Evolutionary conservation across 305 asterid species (phyloP).

Genomic region (Striga hermonthica): DNA sequence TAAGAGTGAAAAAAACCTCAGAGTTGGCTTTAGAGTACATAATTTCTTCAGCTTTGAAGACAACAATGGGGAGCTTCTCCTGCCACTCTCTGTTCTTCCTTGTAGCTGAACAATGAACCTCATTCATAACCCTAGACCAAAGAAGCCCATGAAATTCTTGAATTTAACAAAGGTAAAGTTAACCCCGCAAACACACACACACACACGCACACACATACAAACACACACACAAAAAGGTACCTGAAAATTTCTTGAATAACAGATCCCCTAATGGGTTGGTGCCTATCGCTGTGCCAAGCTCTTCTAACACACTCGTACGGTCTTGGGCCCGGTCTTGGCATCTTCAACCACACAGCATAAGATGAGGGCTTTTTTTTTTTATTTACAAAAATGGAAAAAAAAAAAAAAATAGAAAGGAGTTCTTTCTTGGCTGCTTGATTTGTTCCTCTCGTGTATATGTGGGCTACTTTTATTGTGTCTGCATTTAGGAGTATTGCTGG

Average conservation of each 20-base stretch:
- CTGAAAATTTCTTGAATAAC: constrained; percentile 90
- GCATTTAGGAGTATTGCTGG: constrained; percentile 20
- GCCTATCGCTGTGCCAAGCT: constrained; percentile 95
- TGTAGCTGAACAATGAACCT: constrained; percentile 59
- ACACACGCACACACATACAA: background rate
- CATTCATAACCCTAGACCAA: constrained; percentile 65
- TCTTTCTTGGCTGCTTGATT: background rate
- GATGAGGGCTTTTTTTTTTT: background rate
- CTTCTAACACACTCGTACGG: constrained; percentile 89
- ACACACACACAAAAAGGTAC: constrained; percentile 34
- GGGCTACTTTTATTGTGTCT: constrained; percentile 2
- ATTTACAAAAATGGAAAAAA: background rate
- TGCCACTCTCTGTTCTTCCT: constrained; percentile 90
- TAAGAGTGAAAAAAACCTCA: constrained; percentile 41
- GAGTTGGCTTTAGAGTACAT: constrained; percentile 90
- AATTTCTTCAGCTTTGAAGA: constrained; percentile 83
- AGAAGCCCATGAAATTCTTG: constrained; percentile 15
- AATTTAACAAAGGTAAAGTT: background rate
- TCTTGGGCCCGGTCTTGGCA: constrained; percentile 90
- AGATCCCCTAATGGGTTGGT: constrained; percentile 86
- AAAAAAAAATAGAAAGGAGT: background rate
- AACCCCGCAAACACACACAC: background rate
- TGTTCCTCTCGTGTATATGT: background rate
- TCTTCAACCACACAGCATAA: constrained; percentile 34
- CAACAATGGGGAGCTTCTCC: constrained; percentile 90